phyloP scores from a whole-genome alignment of 1,139 yeast genomes.

The Pichia norvegensis region DNA sequence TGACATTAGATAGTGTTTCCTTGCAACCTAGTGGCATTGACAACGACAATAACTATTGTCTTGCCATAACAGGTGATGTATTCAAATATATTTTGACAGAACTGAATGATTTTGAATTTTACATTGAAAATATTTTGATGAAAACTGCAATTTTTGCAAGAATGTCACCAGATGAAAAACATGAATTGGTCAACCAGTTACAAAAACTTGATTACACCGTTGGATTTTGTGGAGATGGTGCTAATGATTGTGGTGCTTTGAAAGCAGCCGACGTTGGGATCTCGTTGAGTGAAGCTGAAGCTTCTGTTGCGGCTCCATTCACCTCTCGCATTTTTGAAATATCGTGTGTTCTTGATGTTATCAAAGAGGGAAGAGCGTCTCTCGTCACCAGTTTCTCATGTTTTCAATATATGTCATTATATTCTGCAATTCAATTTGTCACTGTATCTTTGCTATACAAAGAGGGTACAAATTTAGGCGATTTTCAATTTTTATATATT shows the following conservation, averaged over 20 bases:
- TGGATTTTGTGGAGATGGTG: slow-evolving; percentile 97
- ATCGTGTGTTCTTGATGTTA: slow-evolving; percentile 84
- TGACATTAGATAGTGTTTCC: slow-evolving; percentile 53
- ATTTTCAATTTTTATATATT: slow-evolving; percentile 90
- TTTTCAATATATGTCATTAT: slow-evolving; percentile 94
- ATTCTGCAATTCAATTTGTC: slow-evolving; percentile 91
- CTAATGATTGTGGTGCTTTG: slow-evolving; percentile 95
- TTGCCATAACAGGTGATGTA: slow-evolving; percentile 90
- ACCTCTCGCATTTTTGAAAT: slow-evolving; percentile 86
- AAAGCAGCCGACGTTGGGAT: slow-evolving; percentile 97
- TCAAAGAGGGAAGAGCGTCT: slow-evolving; percentile 90
- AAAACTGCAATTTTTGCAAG: slow-evolving; percentile 80
- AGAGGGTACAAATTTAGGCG: slow-evolving; percentile 92
- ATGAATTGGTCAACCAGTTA: slow-evolving; percentile 82
- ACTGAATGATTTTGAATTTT: slow-evolving; percentile 32
- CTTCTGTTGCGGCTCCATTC: slow-evolving; percentile 94
- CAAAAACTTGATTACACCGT: slow-evolving; percentile 84
- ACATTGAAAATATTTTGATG: slow-evolving; percentile 56
- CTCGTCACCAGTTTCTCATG: slow-evolving; percentile 92
- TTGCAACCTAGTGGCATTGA: slow-evolving; percentile 41
- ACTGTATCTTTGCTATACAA: slow-evolving; percentile 79
- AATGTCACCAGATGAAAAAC: slow-evolving; percentile 98
- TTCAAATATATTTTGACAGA: slow-evolving; percentile 69
- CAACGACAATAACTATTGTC: slow-evolving; percentile 39
- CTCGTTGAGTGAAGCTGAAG: slow-evolving; percentile 94